phyloP scores from a whole-genome alignment of 495 filamentous ascomycete genomes.

The Podospora pseudocomata region DNA sequence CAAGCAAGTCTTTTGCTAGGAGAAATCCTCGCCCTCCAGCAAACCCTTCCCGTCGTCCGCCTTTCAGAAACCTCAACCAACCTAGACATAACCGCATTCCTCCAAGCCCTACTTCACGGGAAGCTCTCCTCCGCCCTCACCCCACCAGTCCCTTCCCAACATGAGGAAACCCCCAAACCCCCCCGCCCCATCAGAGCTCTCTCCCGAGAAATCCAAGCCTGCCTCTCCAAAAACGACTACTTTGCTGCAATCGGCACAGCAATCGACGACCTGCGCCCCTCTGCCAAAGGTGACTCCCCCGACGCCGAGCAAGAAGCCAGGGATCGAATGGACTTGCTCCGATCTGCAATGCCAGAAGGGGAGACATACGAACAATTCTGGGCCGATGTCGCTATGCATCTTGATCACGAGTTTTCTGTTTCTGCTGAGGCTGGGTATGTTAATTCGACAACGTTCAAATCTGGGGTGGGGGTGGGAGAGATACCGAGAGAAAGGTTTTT shows the following conservation, averaged over 20 bases:
- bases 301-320: background rate
- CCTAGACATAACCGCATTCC: background rate
- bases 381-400: background rate
- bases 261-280: background rate
- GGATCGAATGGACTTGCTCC: background rate
- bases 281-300: background rate
- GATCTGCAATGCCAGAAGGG: background rate
- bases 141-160: background rate
- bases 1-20: background rate
- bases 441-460: background rate
- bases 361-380: background rate
- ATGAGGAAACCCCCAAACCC: background rate
- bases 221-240: background rate
- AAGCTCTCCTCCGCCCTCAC: background rate
- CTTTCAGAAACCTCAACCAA: background rate
- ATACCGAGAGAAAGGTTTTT: constrained; percentile 7
- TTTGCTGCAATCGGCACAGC: background rate
- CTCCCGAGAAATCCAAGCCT: background rate
- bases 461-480: background rate
- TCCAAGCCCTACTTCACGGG: background rate
- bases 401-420: background rate
- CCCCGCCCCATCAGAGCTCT: background rate
- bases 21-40: constrained; percentile 2
- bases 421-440: background rate
- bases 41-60: background rate